These are phyloP conservation scores for Pythium plurisporium DNA, from an alignment of 352 stramenopile species.

Conservation along the genomic window DNA sequence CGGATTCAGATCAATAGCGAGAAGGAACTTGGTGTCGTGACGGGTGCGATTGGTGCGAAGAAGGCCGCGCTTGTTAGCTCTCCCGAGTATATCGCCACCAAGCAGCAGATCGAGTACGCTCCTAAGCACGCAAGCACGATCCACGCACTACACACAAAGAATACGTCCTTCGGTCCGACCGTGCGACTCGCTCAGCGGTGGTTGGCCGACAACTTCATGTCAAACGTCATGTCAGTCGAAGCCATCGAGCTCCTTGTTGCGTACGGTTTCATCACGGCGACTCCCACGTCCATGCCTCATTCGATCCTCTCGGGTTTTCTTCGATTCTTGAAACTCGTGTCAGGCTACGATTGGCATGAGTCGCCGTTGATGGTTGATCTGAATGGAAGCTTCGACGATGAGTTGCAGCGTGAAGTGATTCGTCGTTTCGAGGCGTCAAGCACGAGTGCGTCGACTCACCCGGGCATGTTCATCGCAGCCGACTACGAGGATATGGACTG, in stretches of 20 bases:
- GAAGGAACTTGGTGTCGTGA: conserved; percentile 66
- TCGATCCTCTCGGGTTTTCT: conserved; percentile 80
- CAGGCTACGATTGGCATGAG: conserved; percentile 71
- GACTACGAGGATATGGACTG: conserved; percentile 81
- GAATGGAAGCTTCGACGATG: conserved; percentile 53
- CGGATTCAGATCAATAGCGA: conserved; percentile 76
- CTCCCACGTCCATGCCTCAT: conserved; percentile 47
- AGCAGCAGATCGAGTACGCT: conserved; percentile 59
- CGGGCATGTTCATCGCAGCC: conserved; percentile 71
- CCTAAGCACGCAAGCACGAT: conserved; percentile 64
- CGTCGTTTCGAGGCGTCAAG: conserved; percentile 77
- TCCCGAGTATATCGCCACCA: conserved; percentile 51
- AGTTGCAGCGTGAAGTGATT: conserved; percentile 58
- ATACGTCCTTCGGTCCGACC: conserved; percentile 72
- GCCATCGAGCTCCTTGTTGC: conserved; percentile 79
- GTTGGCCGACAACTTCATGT: conserved; percentile 76
- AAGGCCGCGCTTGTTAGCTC: conserved; percentile 60
- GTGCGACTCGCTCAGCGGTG: conserved; percentile 79
- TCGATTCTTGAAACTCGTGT: conserved; percentile 68
- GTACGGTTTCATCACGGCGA: conserved; percentile 55
- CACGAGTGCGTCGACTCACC: conserved; percentile 46
- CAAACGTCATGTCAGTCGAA: conserved; percentile 62
- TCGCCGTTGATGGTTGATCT: conserved; percentile 72
- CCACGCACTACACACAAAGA: conserved; percentile 74
- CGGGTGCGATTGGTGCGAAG: conserved; percentile 46